Conservation (phyloP, 2,329 filamentous ascomycete genomes). For the Byssothecium circinans region DNA sequence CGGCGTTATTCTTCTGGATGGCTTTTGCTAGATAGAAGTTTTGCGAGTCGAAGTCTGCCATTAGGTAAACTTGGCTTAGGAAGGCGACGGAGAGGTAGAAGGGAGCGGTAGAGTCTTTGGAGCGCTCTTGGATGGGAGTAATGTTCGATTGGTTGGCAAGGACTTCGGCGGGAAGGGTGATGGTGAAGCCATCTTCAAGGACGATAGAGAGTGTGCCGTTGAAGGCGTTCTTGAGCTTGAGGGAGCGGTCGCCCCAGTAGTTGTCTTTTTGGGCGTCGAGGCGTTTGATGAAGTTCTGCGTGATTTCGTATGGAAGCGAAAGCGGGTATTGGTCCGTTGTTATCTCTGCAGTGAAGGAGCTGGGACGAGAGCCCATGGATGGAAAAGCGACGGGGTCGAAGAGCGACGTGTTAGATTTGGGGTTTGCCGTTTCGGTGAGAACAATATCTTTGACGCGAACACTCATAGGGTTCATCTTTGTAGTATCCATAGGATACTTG, state of each 20-base stretch:
- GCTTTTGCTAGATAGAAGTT: constrained; percentile 47
- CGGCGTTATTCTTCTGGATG: constrained; percentile 43
- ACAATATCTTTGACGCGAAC: constrained; percentile 46
- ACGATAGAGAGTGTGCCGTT: constrained; percentile 46
- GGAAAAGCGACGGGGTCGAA: constrained; percentile 37
- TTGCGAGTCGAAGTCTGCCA: constrained; percentile 46
- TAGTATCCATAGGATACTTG: constrained; percentile 36
- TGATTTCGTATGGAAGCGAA: constrained; percentile 45
- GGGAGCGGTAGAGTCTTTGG: constrained; percentile 28
- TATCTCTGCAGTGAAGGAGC: constrained; percentile 45
- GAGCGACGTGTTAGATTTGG: constrained; percentile 37
- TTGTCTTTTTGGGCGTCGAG: constrained; percentile 42
- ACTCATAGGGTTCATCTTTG: constrained; percentile 39
- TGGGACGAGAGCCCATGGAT: constrained; percentile 32
- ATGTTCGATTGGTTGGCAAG: constrained; percentile 44
- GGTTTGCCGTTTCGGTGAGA: constrained; percentile 32
- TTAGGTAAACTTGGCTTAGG: constrained; percentile 49
- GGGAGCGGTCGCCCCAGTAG: constrained; percentile 41
- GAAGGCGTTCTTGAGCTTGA: constrained; percentile 42
- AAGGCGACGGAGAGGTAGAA: constrained; percentile 47
- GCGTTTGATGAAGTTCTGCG: constrained; percentile 44
- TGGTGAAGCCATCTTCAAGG: constrained; percentile 43
- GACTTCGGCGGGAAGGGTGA: constrained; percentile 45
- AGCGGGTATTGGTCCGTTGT: constrained; percentile 49
- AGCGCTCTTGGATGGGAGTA: constrained; percentile 38